These are phyloP conservation scores for Astragalus glycyphyllos DNA, from an alignment of 306 rosid genomes.

Conservation along the genomic window DNA sequence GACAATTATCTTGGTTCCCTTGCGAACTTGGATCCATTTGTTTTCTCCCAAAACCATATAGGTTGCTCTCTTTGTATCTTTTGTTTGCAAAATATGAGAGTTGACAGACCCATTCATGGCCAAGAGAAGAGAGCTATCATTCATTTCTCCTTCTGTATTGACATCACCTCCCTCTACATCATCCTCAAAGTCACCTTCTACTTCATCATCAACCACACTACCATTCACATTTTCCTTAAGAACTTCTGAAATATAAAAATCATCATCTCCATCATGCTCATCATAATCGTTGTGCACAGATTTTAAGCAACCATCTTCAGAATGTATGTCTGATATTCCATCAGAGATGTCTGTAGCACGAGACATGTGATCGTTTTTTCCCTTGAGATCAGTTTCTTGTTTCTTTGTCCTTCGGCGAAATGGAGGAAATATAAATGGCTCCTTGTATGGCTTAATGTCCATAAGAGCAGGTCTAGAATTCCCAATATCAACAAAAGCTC, in stretches of 20 bases:
- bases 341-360: slow-evolving; percentile 46
- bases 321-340: slow-evolving; percentile 50
- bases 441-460: slow-evolving; percentile 82
- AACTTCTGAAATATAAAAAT: slow-evolving; percentile 70
- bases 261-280: slow-evolving; percentile 78
- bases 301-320: slow-evolving; percentile 55
- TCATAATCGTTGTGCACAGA: slow-evolving; percentile 60
- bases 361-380: slow-evolving; percentile 47
- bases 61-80: slow-evolving; percentile 54
- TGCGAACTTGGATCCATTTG: slow-evolving; percentile 80
- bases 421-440: slow-evolving; percentile 93
- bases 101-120: slow-evolving; percentile 57
- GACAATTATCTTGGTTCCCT: slow-evolving; percentile 90
- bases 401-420: slow-evolving; percentile 65
- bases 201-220: slow-evolving; percentile 63
- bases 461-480: slow-evolving; percentile 78
- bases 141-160: slow-evolving; percentile 56
- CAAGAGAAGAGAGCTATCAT: slow-evolving; percentile 42
- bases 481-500: slow-evolving; percentile 94
- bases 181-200: slow-evolving; percentile 73
- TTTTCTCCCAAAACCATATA: slow-evolving; percentile 48
- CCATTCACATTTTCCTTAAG: slow-evolving; percentile 62
- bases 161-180: slow-evolving; percentile 64
- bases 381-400: slow-evolving; percentile 48
- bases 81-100: slow-evolving; percentile 54